Percentiles rank a stretch among this genome's conserved stretches.
Conservation (phyloP, 2,329 filamentous ascomycete genomes). For the Anthostomella pinea region DNA sequence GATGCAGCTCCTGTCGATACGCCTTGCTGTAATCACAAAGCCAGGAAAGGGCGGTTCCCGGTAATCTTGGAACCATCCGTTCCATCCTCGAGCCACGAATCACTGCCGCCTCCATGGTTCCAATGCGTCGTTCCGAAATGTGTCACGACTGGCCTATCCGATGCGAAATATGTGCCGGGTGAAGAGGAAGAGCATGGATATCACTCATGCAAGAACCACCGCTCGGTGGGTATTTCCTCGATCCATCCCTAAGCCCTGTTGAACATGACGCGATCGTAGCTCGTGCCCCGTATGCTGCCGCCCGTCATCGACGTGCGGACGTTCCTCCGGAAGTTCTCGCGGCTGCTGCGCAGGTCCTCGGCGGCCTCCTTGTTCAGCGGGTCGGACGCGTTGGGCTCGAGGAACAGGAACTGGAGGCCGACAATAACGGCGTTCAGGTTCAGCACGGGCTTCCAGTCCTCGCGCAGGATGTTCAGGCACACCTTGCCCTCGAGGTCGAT, state of each 20-base stretch:
- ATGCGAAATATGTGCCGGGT: neutral
- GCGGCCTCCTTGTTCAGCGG: slow-evolving; percentile 98
- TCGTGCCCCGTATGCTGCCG: slow-evolving; percentile 67
- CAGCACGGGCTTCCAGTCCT: slow-evolving; percentile 98
- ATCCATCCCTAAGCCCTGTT: slow-evolving; percentile 33
- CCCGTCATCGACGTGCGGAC: slow-evolving; percentile 82
- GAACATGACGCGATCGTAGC: slow-evolving; percentile 77
- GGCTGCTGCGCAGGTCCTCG: slow-evolving; percentile 80
- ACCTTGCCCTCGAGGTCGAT: slow-evolving; percentile 98
- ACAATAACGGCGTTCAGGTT: slow-evolving; percentile 97
- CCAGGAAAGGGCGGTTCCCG: too few relatives aligned
- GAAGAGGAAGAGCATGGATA: too few relatives aligned
- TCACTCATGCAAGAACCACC: too few relatives aligned
- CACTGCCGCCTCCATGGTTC: too few relatives aligned
- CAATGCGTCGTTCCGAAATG: too few relatives aligned
- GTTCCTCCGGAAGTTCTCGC: slow-evolving; percentile 89
- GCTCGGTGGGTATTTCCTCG: too few relatives aligned
- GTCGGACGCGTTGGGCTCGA: slow-evolving; percentile 94
- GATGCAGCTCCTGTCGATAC: too few relatives aligned
- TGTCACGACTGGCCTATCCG: too few relatives aligned
- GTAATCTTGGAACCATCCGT: too few relatives aligned
- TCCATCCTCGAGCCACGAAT: too few relatives aligned
- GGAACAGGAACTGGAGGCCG: slow-evolving; percentile 90
- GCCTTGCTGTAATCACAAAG: too few relatives aligned
- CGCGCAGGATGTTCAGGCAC: slow-evolving; percentile 92